Conservation (phyloP, 306 rosid genomes). For the Castanospermum australe region DNA sequence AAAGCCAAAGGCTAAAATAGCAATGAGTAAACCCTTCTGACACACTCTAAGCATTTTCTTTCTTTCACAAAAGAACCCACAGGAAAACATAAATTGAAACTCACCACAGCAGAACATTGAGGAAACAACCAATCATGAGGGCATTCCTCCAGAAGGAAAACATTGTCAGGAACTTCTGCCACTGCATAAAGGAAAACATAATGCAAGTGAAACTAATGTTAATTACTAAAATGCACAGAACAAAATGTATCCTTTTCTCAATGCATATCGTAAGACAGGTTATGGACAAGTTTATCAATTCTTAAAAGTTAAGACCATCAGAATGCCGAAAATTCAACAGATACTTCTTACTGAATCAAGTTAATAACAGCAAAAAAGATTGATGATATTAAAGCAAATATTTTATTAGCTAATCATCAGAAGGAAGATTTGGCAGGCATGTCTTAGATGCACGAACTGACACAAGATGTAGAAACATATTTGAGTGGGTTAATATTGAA, state of each 20-base stretch:
- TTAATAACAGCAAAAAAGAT: not conserved
- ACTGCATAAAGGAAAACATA: constrained; percentile 51
- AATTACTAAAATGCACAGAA: constrained; percentile 1
- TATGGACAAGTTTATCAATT: not conserved
- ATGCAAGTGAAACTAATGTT: constrained; percentile 11
- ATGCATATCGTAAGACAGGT: not conserved
- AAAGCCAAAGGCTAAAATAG: not conserved
- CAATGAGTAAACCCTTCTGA: not conserved
- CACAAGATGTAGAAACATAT: not conserved
- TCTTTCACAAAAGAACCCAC: not conserved
- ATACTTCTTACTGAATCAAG: not conserved
- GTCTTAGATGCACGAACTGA: not conserved
- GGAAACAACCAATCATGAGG: constrained; percentile 99
- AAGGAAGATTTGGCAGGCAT: not conserved
- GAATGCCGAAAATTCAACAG: not conserved
- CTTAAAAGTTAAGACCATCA: constrained; percentile 17
- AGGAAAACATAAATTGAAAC: constrained; percentile 30
- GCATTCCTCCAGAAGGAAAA: constrained; percentile 86
- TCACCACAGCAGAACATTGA: constrained; percentile 94
- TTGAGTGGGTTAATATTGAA: not conserved
- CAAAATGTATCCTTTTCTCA: not conserved
- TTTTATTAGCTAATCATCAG: not conserved
- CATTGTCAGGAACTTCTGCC: constrained; percentile 58
- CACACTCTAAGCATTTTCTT: not conserved
- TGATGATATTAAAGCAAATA: not conserved